A percentile compares a stretch with the other conserved stretches of the same genome.
These are phyloP conservation scores for Lobosporangium transversale DNA, from an alignment of 192 early-diverging fungal genomes.

Conservation along the genomic window DNA sequence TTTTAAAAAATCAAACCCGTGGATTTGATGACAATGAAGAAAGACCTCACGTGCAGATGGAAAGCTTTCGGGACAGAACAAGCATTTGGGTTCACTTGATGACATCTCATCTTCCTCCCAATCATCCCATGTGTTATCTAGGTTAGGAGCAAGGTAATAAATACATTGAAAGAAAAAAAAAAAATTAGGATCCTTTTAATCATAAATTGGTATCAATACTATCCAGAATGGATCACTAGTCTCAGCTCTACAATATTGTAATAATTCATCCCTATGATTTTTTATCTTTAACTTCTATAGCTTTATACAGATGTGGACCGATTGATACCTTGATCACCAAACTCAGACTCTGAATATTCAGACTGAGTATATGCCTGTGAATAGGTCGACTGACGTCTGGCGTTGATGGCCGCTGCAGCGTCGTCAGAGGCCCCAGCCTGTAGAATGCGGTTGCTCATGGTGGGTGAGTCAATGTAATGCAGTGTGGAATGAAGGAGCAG, in stretches of 20 bases:
- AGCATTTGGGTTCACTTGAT: conserved; percentile 67
- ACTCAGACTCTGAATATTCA: conserved; percentile 52
- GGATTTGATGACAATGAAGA: conserved; percentile 63
- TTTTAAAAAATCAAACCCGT: conserved; percentile 76
- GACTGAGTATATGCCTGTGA: conserved; percentile 52
- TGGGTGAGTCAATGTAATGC: neutral
- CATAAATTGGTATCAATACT: no score
- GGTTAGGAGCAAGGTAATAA: neutral
- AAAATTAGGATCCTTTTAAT: neutral
- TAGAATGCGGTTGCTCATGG: conserved; percentile 43
- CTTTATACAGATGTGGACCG: neutral
- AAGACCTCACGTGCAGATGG: conserved; percentile 64
- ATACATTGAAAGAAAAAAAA: neutral
- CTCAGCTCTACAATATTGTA: no score
- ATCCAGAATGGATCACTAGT: no score
- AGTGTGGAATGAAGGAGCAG: conserved; percentile 1
- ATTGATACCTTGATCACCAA: conserved; percentile 44
- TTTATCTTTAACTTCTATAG: no score
- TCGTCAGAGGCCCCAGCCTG: conserved; percentile 20
- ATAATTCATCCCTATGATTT: no score
- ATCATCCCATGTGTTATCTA: conserved; percentile 68
- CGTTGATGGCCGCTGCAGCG: conserved; percentile 29
- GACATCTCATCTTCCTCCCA: conserved; percentile 76
- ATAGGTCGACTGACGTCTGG: conserved; percentile 35
- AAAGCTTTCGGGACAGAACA: conserved; percentile 72